Base-by-base conservation (phyloP, 495 filamentous ascomycete species). In the Amorphotheca resinae region DNA sequence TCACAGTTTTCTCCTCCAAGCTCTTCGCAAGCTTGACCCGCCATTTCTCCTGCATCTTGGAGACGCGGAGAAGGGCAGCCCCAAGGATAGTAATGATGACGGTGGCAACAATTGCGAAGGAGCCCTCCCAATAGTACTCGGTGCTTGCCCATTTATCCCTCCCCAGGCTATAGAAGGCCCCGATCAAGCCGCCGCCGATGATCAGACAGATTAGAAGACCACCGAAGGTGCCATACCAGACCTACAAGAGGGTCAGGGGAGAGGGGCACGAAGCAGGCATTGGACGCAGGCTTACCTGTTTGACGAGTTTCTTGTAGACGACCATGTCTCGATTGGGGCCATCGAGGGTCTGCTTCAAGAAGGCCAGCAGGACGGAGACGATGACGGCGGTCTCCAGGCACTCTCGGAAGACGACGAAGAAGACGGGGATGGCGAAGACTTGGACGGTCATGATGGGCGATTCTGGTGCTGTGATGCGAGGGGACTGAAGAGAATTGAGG, bases 321-420 rank as follows among this genome's bases (percentile, higher is more conserved):
- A 38, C 46, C 0, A 48, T 53, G 61, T 84, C 76, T 21, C 64
- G 53, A 22, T 76, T 64, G 11, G 72, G 69, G 8, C 76, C 76
- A 38, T 60, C 64, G 23, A 91, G 68, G 0, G 80, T 78, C 52
- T 87, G 82, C 53, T 86, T 88, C 34, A 91, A 64, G 54, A 86
- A 91, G 20, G 84, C 76, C 36, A 93, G 66, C 2, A 93, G 67
- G 15, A 91, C 77, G 1, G 86, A 89, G 28, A 91, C 78, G 45
- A 93, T 80, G 53, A 91, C 80, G 45, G 69, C 76, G 0, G 78
- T 81, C 59, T 93, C 86, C 17, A 93, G 63, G 25, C 77, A 78
- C 67, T 93, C 86, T 55, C 86, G 80, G 53, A 91, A 88, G 53
- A 77, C 74, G 57, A 93, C 80, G 63, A 93, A 87, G 63, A 91